phyloP scores from a whole-genome alignment of 305 asterid species.

The Fraxinus platypoda region DNA sequence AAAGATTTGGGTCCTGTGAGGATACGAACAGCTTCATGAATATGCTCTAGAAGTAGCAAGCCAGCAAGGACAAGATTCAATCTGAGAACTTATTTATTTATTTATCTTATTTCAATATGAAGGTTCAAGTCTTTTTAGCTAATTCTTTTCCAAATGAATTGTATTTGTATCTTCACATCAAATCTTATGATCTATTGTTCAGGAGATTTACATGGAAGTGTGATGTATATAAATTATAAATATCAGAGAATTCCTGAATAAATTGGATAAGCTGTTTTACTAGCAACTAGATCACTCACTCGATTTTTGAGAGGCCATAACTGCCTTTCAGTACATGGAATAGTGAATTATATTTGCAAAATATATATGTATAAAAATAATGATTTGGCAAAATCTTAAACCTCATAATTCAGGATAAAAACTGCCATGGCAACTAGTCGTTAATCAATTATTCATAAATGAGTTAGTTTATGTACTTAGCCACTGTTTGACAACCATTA shows the following conservation, averaged over 20 bases:
- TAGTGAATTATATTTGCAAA: background rate
- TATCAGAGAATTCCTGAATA: background rate
- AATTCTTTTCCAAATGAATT: background rate
- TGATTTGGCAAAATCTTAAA: too few species aligned
- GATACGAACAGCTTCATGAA: background rate
- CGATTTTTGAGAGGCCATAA: background rate
- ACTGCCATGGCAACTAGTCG: background rate
- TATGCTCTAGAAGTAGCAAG: background rate
- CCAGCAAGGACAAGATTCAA: background rate
- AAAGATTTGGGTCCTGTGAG: background rate
- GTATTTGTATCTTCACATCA: background rate
- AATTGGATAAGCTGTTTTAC: too few species aligned
- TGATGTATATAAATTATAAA: too few species aligned
- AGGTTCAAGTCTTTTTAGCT: background rate
- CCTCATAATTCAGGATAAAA: background rate
- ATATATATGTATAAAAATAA: too few species aligned
- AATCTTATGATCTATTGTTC: background rate
- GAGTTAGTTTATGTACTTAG: background rate
- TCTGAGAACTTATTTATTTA: background rate
- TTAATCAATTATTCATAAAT: background rate
- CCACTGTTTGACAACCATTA: too few species aligned
- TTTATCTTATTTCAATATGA: background rate
- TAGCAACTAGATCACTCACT: background rate
- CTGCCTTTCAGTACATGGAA: background rate
- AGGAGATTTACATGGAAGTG: background rate